Evolutionary conservation across 139 green algal species (phyloP).

Genomic region (Closterium sp.): DNA sequence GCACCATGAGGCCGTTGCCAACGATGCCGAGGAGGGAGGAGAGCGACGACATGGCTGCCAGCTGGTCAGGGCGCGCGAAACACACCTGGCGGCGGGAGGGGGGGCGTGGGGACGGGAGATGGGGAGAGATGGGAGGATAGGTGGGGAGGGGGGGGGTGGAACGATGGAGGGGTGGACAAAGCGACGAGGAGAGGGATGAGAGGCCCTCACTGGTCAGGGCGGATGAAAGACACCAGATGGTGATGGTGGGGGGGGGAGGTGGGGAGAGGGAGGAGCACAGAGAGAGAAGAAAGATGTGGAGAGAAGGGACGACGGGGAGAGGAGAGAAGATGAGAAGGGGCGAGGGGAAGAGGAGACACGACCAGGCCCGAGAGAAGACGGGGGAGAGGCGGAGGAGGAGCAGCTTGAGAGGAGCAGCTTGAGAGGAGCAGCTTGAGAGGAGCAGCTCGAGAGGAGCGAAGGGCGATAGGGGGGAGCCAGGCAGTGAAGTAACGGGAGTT

Average conservation of each 20-base stretch:
- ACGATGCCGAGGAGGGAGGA: constrained; percentile 67
- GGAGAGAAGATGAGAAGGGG: not conserved
- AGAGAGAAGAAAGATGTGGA: not conserved
- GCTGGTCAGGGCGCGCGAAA: constrained; percentile 62
- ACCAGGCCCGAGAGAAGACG: not conserved
- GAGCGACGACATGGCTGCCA: constrained; percentile 41
- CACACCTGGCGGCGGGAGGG: constrained; percentile 1
- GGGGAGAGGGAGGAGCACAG: not conserved
- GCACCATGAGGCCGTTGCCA: constrained; percentile 86
- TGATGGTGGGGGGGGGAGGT: not conserved
- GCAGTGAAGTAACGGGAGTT: too few species aligned
- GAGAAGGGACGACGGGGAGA: not conserved
- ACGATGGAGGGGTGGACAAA: not conserved
- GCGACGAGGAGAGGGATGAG: not conserved
- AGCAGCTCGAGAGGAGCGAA: not conserved
- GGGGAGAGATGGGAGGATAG: not conserved
- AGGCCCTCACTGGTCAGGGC: not conserved
- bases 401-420: not conserved
- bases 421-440: too few species aligned
- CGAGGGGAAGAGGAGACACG: not conserved
- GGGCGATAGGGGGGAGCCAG: too few species aligned
- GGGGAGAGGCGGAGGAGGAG: too few species aligned
- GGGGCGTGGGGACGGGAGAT: not conserved
- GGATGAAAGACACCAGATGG: not conserved
- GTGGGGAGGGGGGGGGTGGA: not conserved